Base-by-base conservation (phyloP, 1,139 yeast genomes). In the Arxiozyma bovina region DNA sequence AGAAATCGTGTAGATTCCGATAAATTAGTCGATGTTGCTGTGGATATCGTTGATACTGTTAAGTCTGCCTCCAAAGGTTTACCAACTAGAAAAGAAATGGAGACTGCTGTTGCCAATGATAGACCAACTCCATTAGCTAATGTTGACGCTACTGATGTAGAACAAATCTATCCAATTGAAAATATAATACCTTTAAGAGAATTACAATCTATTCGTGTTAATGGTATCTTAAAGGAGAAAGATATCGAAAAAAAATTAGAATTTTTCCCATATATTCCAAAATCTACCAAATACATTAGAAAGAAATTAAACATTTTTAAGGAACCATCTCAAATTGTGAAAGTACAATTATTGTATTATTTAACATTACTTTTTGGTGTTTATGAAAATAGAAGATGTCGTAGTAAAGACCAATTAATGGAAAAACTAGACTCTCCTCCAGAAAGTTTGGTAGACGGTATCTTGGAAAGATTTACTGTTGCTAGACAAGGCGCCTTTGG, bases 1-100 rank as follows among this genome's bases (percentile, higher is more conserved):
- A 81, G 86, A 70, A 93, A 93, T 73, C 79, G 86, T 66, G 84
- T 93, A 67, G 97, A 93, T 69, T 79, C 96, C 1, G 94, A 82
- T 51, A 82, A 83, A 70, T 77, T 91, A 61, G 85, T 80, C 56
- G 87, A 80, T 60, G 75, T 84, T 53, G 93, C 91, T 67, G 70
- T 81, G 60, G 96, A 88, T 63, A 90, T 93, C 64, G 82, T 90
- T 54, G 96, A 87, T 64, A 77, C 84, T 41, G 93, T 94, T 58
- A 81, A 81, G 68, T 77, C 78, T 42, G 78, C 84, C 46, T 88
- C 98, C 2, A 78, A 76, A 52, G 81, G 78, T 56, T 76, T 91
- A 62, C 97, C 97, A 48, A 74, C 91, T 1, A 79, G 80, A 66
- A 78, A 77, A 54, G 79, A 83, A 65, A 68, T 77, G 66, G 78